phyloP scores from a whole-genome alignment of 345 rosid genomes.

The Theobroma cacao region DNA sequence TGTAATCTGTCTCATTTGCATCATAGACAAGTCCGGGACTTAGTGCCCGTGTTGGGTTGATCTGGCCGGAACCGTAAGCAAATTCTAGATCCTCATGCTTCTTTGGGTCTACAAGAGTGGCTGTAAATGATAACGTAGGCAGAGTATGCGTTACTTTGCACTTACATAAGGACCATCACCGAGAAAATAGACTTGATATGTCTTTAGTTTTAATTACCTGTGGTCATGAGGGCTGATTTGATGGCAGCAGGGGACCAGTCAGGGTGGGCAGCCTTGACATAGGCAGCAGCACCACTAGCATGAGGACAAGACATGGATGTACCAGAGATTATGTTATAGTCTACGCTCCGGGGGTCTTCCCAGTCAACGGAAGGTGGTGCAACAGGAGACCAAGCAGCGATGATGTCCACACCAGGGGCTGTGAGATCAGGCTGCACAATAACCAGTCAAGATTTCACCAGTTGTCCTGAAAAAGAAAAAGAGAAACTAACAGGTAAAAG shows the following conservation, averaged over 20 bases:
- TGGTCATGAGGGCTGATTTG: constrained; percentile 19
- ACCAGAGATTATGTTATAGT: constrained; percentile 23
- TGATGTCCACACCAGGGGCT: constrained; percentile 39
- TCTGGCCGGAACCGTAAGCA: constrained; percentile 40
- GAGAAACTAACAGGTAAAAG: neutral
- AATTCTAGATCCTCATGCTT: constrained; percentile 35
- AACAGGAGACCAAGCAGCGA: constrained; percentile 32
- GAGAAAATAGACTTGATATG: neutral
- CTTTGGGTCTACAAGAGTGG: constrained; percentile 27
- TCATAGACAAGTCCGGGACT: constrained; percentile 41
- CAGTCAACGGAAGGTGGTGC: neutral
- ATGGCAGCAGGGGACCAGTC: constrained; percentile 20
- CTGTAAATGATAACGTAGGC: neutral
- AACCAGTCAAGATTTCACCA: neutral
- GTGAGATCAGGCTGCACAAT: constrained; percentile 32
- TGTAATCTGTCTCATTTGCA: constrained; percentile 30
- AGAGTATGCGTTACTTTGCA: neutral
- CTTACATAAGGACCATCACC: neutral
- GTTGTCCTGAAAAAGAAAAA: neutral
- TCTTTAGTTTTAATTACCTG: constrained; percentile 15
- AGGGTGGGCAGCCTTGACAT: constrained; percentile 17
- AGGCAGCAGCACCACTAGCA: constrained; percentile 17
- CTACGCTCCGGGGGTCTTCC: constrained; percentile 8
- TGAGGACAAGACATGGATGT: constrained; percentile 25
- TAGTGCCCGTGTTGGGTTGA: constrained; percentile 34